Evolutionary conservation across 139 green algal genomes (phyloP).

Genomic region (Chlorella sp.): DNA sequence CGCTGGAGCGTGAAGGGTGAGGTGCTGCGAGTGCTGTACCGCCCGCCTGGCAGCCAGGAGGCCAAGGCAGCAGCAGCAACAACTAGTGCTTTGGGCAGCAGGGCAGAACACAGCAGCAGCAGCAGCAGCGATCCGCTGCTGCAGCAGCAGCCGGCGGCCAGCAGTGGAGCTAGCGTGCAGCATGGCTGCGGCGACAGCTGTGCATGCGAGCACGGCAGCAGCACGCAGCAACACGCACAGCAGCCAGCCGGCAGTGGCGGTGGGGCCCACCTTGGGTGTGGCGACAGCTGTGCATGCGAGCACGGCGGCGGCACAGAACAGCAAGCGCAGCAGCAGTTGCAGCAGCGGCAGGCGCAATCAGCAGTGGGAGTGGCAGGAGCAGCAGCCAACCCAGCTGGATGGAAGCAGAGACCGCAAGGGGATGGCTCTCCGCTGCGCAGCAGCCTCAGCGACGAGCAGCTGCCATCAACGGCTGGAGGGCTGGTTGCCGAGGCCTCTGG

Average conservation of each 20-base stretch:
- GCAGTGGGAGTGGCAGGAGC: background rate
- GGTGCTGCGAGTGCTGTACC: slow-evolving; percentile 60
- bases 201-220: background rate
- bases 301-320: background rate
- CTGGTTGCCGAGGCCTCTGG: background rate
- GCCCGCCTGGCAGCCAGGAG: background rate
- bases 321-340: background rate
- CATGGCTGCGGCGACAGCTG: background rate
- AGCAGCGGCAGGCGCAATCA: background rate
- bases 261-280: no score
- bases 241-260: background rate
- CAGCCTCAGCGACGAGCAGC: background rate
- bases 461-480: background rate
- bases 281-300: background rate
- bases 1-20: slow-evolving; percentile 79
- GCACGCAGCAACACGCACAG: background rate
- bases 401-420: background rate
- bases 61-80: background rate
- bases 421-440: background rate
- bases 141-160: background rate
- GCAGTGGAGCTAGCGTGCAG: background rate
- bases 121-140: background rate
- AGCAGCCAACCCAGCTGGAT: background rate
- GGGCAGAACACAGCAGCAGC: background rate
- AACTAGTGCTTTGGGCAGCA: background rate